Evolutionary conservation across 192 early-diverging fungal species (phyloP).

Genomic region (Diversispora eburnea): DNA sequence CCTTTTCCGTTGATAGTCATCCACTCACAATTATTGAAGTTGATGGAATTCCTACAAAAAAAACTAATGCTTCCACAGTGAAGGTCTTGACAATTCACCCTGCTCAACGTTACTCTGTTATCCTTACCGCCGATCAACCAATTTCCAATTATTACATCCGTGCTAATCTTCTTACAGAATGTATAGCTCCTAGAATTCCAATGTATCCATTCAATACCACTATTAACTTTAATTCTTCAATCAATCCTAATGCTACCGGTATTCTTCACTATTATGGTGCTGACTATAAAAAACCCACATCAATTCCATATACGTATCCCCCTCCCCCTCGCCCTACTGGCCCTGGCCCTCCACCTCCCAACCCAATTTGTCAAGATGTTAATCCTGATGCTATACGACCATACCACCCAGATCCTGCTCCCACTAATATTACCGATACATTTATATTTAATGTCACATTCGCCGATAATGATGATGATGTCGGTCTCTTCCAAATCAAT

Average conservation of each 20-base stretch:
- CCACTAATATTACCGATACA: background rate
- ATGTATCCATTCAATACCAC: no score
- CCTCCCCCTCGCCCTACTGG: no score
- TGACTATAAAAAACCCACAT: conserved; percentile 15
- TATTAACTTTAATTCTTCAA: conserved; percentile 21
- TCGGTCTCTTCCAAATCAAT: no score
- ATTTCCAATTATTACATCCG: conserved; percentile 27
- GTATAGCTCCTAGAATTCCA: background rate
- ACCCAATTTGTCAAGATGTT: background rate
- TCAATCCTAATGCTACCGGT: conserved; percentile 17
- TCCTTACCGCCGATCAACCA: conserved; percentile 13
- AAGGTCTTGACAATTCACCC: conserved; percentile 41
- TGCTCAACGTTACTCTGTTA: conserved; percentile 30
- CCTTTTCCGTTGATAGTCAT: conserved; percentile 75
- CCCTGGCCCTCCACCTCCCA: background rate
- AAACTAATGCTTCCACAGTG: background rate
- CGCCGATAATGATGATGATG: no score
- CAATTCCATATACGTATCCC: background rate
- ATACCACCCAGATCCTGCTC: conserved; percentile 17
- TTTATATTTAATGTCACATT: no score
- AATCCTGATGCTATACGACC: conserved; percentile 33
- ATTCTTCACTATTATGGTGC: background rate
- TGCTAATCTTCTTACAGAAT: background rate
- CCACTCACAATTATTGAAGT: conserved; percentile 70
- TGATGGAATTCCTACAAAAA: conserved; percentile 56